A percentile compares a stretch with the other conserved stretches of the same genome.
These are phyloP conservation scores for Podila horticola DNA, from an alignment of 192 early-diverging fungal genomes.

Conservation along the genomic window DNA sequence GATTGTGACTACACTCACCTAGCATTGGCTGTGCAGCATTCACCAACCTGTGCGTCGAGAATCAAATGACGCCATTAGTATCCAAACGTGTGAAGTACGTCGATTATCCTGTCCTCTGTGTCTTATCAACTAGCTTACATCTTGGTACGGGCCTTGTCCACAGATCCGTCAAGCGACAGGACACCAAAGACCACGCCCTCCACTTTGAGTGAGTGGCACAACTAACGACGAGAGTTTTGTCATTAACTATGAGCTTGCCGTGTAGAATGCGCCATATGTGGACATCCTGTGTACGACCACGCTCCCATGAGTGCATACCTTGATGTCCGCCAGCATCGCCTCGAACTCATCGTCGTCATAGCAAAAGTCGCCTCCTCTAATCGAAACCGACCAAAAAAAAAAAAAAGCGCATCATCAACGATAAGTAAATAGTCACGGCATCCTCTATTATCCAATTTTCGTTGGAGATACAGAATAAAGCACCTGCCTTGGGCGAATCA, in stretches of 20 bases:
- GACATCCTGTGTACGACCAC: too few species aligned
- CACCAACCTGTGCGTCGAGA: conserved; percentile 46
- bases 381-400: neutral
- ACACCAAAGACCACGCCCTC: conserved; percentile 76
- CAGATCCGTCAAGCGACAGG: conserved; percentile 59
- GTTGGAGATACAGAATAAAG: neutral
- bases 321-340: conserved; percentile 58
- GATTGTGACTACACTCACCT: conserved; percentile 13
- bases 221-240: conserved; percentile 3
- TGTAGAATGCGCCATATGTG: too few species aligned
- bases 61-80: too few species aligned
- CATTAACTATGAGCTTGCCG: neutral
- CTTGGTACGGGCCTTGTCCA: conserved; percentile 61
- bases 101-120: too few species aligned
- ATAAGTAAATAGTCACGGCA: neutral
- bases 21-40: conserved; percentile 61
- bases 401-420: neutral
- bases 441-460: neutral
- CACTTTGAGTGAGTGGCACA: conserved; percentile 27
- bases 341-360: conserved; percentile 60
- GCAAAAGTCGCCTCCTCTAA: conserved; percentile 72
- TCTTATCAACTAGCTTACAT: conserved; percentile 18
- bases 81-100: too few species aligned
- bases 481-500: conserved; percentile 65
- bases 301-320: conserved; percentile 7